Evolutionary conservation across 129 eudicot species (phyloP), one percentile per base, ranked within the genome.

Genomic region (Logfia minima): DNA sequence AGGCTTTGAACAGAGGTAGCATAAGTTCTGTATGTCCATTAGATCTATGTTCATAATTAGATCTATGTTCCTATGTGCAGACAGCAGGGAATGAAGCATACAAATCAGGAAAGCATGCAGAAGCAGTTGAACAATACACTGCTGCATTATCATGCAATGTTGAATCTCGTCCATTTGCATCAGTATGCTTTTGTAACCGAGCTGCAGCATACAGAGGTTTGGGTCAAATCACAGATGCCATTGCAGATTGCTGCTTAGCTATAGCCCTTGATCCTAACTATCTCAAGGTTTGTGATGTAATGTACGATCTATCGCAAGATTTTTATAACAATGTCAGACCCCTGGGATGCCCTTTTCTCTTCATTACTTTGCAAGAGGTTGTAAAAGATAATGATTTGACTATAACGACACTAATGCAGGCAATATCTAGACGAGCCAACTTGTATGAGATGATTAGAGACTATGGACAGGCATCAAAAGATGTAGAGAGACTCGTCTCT

Each of bases 161-260:
- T 41, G 96, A 89, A 83, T 95, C 99, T 39, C 92, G 91, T 63
- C 88, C 89, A 24, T 95, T 89, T 79, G 88, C 96, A 77, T 92
- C 97, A 17, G 79, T 91, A 62, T 95, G 99, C 62, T 95, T 91
- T 61, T 87, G 96, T 80, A 95, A 92, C 79, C 94, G 97, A 55
- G 97, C 99, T 72, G 97, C 96, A 69, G 94, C 99, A 18, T 95
- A 89, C 79, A 88, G 89, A 68, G 88, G 91, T 56, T 72, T 89
- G 86, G 92, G 90, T 69, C 99, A 91, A 83, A 81, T 92, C 72
- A 35, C 86, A 56, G 92, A 95, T 80, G 99, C 97, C 48, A 86
- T 95, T 81, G 96, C 99, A 24, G 99, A 95, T 84, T 92, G 99
- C 85, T 87, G 90, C 83, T 69, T 95, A 41, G 99, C 99, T 69